phyloP scores from a whole-genome alignment of 495 filamentous ascomycete species.

The Glutinoglossum americanum region DNA sequence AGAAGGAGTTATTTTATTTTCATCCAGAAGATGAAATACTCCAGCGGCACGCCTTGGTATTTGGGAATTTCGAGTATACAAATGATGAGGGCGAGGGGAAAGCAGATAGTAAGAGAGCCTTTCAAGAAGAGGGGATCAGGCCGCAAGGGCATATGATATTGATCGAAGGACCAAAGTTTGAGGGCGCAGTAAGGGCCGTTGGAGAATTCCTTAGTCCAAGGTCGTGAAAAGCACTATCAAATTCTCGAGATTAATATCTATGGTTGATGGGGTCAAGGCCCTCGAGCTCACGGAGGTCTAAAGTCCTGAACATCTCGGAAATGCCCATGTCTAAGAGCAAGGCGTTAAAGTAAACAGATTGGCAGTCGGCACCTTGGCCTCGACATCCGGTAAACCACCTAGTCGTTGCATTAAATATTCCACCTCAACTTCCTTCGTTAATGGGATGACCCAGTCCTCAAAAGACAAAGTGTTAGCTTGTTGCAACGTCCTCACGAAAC shows the following conservation, averaged over 20 bases:
- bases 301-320: background rate
- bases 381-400: background rate
- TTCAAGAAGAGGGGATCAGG: slow-evolving; percentile 80
- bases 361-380: background rate
- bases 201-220: slow-evolving; percentile 3
- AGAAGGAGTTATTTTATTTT: slow-evolving; percentile 50
- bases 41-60: slow-evolving; percentile 43
- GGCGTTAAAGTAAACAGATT: background rate
- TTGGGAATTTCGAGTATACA: slow-evolving; percentile 48
- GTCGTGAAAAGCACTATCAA: background rate
- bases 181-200: slow-evolving; percentile 13
- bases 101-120: slow-evolving; percentile 79
- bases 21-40: slow-evolving; percentile 93
- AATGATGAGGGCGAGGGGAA: slow-evolving; percentile 55
- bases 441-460: slow-evolving; percentile 74
- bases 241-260: background rate
- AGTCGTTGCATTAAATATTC: slow-evolving; percentile 94
- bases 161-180: slow-evolving; percentile 20
- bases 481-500: background rate
- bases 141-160: slow-evolving; percentile 37
- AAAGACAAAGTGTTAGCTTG: background rate
- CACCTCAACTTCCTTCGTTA: slow-evolving; percentile 94
- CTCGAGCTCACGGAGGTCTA: background rate
- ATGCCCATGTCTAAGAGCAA: background rate
- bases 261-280: background rate